phyloP scores from a whole-genome alignment of 2,329 filamentous ascomycete genomes.

The Diaporthe sp. region DNA sequence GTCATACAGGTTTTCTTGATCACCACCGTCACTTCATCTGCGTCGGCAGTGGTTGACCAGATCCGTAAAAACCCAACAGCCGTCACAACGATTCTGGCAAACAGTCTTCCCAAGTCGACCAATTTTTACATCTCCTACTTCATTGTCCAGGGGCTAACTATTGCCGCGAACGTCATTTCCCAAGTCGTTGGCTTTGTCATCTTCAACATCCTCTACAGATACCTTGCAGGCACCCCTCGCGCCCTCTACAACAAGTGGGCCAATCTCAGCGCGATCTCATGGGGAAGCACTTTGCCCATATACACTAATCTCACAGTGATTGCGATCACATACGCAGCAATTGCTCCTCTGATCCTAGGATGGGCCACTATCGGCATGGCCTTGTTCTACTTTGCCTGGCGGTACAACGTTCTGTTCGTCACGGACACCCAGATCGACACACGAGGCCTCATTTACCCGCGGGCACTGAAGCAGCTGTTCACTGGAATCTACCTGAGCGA shows the following conservation, averaged over 20 bases:
- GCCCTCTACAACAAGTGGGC: constrained; percentile 86
- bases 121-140: constrained; percentile 99
- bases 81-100: constrained; percentile 76
- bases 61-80: constrained; percentile 74
- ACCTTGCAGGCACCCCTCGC: constrained; percentile 83
- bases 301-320: constrained; percentile 87
- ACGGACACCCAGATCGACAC: constrained; percentile 87
- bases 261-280: constrained; percentile 79
- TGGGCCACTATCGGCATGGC: constrained; percentile 85
- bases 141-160: constrained; percentile 88
- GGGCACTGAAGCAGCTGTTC: constrained; percentile 88
- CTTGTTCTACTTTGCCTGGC: constrained; percentile 88
- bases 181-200: constrained; percentile 80
- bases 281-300: constrained; percentile 86
- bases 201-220: constrained; percentile 80
- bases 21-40: constrained; percentile 85
- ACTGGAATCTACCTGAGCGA: constrained; percentile 87
- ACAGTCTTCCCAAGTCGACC: constrained; percentile 83
- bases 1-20: constrained; percentile 94
- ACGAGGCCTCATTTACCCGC: constrained; percentile 88
- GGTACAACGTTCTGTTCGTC: constrained; percentile 92
- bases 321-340: constrained; percentile 87
- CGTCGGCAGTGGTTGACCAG: constrained; percentile 75
- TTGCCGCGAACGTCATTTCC: constrained; percentile 81
- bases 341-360: constrained; percentile 86